Base-by-base conservation (phyloP, 768 basidiomycete species). In the Pholiota molesta region DNA sequence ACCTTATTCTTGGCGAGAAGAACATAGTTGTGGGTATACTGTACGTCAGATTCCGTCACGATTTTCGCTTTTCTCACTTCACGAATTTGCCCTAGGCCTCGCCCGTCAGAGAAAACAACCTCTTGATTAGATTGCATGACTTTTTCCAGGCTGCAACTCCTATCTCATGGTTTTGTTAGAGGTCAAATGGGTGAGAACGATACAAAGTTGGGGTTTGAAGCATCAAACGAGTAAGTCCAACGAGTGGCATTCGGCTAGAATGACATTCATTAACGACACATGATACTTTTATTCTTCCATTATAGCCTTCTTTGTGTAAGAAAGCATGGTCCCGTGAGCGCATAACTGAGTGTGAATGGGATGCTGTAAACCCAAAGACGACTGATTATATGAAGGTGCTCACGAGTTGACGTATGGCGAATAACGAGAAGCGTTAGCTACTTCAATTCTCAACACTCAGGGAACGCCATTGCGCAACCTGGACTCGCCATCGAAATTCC, bases 181-280 rank as follows among this genome's bases (percentile, higher is more conserved):
- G 7, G 9, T 9, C 11, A 3, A 35, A 3, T 35, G n/a, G n/a
- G 42, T 21, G 16, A 44, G 4, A 8, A 8, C 6, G 19, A 19
- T 16, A 44, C n/a, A 26, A 44, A 44, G 42, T 19, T 2, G n/a
- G 42, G 14, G 10, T 16, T 11, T 37, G 35, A 37, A 37, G 35
- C 35, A 13, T 13, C 7, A 3, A 37, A 13, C 10, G 35, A 37
- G 14, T 16, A 10, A 37, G 35, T 37, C 13, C 2, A 35, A 10
- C 3, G 13, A 35, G 10, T 35, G 13, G 35, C 35, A 11, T 37
- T 16, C 14, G 35, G 35, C 35, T 37, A 37, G 14, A 13, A 44
- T 44, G n/a, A 44, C n/a, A 21, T 49, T 49, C 47, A 49, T 49
- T 49, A 49, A 49, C 23, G 21, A 26, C 47, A 49, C 47, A 49